Conservation (phyloP, 2,329 filamentous ascomycete species). For the Neopestalotiopsis rosae region DNA sequence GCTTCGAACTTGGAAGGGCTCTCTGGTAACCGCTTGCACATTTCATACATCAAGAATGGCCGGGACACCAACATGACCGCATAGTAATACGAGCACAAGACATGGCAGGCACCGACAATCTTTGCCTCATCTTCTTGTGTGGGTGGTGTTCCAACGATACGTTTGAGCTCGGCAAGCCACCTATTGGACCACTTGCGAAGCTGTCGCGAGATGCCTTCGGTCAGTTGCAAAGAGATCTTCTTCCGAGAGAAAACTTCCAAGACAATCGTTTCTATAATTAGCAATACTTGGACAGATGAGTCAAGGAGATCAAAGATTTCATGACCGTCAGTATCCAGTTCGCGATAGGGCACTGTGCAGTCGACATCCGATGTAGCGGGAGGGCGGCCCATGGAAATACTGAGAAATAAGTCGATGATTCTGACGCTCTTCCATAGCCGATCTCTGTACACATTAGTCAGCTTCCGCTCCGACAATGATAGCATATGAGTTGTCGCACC, state of each 20-base stretch:
- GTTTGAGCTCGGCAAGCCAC: conserved; percentile 53
- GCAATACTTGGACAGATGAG: conserved; percentile 57
- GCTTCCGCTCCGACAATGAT: not conserved
- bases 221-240: conserved; percentile 58
- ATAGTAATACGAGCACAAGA: conserved; percentile 60
- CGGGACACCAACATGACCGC: conserved; percentile 62
- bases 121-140: conserved; percentile 33
- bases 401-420: conserved; percentile 57
- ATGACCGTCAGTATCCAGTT: conserved; percentile 38
- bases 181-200: conserved; percentile 55
- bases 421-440: conserved; percentile 60
- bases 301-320: conserved; percentile 54
- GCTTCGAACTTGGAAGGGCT: conserved; percentile 25
- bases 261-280: conserved; percentile 56
- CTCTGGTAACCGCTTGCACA: conserved; percentile 51
- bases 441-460: conserved; percentile 36
- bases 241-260: conserved; percentile 57
- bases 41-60: conserved; percentile 62
- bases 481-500: conserved; percentile 27
- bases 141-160: conserved; percentile 35
- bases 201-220: conserved; percentile 58
- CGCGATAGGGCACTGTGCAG: conserved; percentile 56
- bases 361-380: conserved; percentile 59
- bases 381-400: conserved; percentile 59
- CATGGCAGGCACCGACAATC: conserved; percentile 54